Evolutionary conservation across 2,329 filamentous ascomycete genomes (phyloP), one percentile per base, ranked within the genome.

Genomic region (Grosmannia serpens): DNA sequence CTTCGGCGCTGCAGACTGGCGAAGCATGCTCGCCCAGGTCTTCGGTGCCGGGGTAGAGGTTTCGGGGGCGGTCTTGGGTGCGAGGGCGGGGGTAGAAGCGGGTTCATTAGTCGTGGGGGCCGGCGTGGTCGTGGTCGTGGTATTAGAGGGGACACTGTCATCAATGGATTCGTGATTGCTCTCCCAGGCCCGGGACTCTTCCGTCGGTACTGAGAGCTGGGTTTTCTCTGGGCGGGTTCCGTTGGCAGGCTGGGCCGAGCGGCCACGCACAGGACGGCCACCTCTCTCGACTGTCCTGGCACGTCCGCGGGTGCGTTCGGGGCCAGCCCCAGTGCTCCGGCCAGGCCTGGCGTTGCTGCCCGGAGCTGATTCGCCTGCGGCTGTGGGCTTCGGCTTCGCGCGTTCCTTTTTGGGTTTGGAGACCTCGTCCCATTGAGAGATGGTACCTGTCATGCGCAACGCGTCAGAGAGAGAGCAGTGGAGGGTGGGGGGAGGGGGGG

Each of bases 371-470:
- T 73, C 69, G 65, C 78, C 77, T 61, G 80, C 72, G 58, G 88
- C 83, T 73, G 41, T 3, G 41, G 88, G 77, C 80, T 91, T 92
- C 65, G 85, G 80, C 72, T 85, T 84, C 67, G 84, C 75, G 64
- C 82, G 77, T 66, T 87, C 83, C 77, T 91, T 91, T 77, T 87
- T 87, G 68, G 83, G 81, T 79, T 88, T 89, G 65, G 86, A 87
- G 65, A 94, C 88, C 71, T 92, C 88, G 66, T 85, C 86, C 83
- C 90, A 94, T 76, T 91, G 88, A 64, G 88, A 85, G 67, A 91
- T 86, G 64, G 83, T 82, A 68, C 89, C 89, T 91, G 68, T 17
- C 56, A 20, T 20, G 33, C 24, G 22, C 24, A 17, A 26, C 20
- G 5, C 17, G 50, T 53, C n/a, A 56, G 57, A 38, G 38, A 55